phyloP scores from a whole-genome alignment of 257 asterid genomes.

The Primulina huaijiensis region DNA sequence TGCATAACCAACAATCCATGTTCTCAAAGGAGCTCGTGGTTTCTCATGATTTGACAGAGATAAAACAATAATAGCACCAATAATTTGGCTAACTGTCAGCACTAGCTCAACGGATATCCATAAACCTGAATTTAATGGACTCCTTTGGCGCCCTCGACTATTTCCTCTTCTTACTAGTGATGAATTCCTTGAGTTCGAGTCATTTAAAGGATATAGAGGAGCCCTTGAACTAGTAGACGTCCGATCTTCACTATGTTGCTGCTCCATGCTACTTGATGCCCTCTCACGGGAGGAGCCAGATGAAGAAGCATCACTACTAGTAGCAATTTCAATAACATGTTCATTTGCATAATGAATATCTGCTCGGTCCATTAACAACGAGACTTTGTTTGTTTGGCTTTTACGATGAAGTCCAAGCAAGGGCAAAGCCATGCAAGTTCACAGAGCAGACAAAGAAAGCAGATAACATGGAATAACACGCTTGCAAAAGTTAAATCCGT shows the following conservation, averaged over 20 bases:
- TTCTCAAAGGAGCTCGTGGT: slow-evolving; percentile 72
- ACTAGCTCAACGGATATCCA: slow-evolving; percentile 84
- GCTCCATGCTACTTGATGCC: slow-evolving; percentile 42
- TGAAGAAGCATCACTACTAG: slow-evolving; percentile 51
- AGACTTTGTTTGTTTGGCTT: slow-evolving; percentile 44
- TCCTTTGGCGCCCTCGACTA: slow-evolving; percentile 64
- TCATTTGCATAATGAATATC: slow-evolving; percentile 36
- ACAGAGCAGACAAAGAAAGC: slow-evolving; percentile 33
- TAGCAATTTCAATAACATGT: slow-evolving; percentile 67
- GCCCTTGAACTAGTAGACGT: slow-evolving; percentile 59
- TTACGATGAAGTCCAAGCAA: slow-evolving; percentile 57
- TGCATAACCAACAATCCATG: slow-evolving; percentile 87
- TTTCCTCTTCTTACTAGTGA: slow-evolving; percentile 64
- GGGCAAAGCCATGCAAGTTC: slow-evolving; percentile 62
- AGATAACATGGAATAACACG: slow-evolving; percentile 47
- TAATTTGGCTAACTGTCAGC: slow-evolving; percentile 72
- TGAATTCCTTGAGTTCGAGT: slow-evolving; percentile 56
- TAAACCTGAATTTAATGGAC: slow-evolving; percentile 73
- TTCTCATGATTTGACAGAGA: slow-evolving; percentile 71
- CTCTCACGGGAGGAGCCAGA: slow-evolving; percentile 54
- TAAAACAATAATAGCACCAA: slow-evolving; percentile 76
- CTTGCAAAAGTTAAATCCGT: slow-evolving; percentile 1
- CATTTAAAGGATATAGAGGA: slow-evolving; percentile 51
- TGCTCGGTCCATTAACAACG: slow-evolving; percentile 64
- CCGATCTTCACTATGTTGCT: slow-evolving; percentile 47